Percentiles rank a stretch among this genome's conserved stretches.
Evolutionary conservation across 495 filamentous ascomycete species (phyloP).

Genomic region (Aspergillus biplanus): DNA sequence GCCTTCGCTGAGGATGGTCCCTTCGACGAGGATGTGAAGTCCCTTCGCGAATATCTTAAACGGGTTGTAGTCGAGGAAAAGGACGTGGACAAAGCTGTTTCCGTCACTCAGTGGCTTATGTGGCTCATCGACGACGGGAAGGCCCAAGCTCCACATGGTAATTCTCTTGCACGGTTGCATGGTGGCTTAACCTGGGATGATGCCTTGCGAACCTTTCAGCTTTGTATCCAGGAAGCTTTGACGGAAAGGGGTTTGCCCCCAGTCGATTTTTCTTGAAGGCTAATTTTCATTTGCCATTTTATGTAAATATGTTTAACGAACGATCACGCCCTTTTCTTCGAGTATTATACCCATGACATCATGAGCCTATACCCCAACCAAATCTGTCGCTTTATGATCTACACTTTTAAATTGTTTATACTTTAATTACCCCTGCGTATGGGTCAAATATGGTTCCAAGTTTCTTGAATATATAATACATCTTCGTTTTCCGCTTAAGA

Average conservation of each 20-base stretch:
- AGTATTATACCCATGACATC: background rate
- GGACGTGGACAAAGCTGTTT: conserved; percentile 74
- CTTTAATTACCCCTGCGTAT: too few species aligned
- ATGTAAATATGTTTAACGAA: background rate
- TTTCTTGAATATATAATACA: too few species aligned
- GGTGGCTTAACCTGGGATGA: conserved; percentile 44
- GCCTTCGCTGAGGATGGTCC: conserved; percentile 71
- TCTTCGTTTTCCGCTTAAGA: too few species aligned
- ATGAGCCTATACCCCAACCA: too few species aligned
- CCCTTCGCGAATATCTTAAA: conserved; percentile 67
- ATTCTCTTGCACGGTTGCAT: conserved; percentile 1
- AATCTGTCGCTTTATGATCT: too few species aligned
- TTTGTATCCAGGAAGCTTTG: conserved; percentile 63
- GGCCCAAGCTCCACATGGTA: background rate
- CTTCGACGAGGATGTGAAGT: conserved; percentile 73
- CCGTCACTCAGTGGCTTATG: conserved; percentile 68
- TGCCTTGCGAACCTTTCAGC: conserved; percentile 59
- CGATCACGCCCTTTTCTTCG: background rate
- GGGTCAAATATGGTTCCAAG: too few species aligned
- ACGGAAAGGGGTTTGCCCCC: conserved; percentile 63
- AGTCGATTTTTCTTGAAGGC: conserved; percentile 50
- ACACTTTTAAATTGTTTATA: too few species aligned
- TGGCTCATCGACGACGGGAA: conserved; percentile 67
- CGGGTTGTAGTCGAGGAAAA: conserved; percentile 72
- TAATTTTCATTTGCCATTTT: conserved; percentile 2